phyloP scores from a whole-genome alignment of 805 yeast species.

The Candida krabiensis region DNA sequence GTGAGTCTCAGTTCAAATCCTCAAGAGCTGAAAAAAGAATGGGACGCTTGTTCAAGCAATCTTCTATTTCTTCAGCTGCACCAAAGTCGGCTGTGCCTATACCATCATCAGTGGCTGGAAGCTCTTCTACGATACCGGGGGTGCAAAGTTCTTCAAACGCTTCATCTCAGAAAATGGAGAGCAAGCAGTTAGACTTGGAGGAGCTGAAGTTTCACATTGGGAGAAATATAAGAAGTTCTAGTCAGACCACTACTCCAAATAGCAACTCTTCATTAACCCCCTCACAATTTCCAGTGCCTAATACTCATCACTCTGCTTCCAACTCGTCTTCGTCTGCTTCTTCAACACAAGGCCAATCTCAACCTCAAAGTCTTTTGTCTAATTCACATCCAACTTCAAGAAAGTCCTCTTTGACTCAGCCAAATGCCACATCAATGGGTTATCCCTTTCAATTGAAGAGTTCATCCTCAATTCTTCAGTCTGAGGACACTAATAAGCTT shows the following conservation, averaged over 20 bases:
- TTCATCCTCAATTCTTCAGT: not conserved
- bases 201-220: conserved; percentile 22
- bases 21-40: conserved; percentile 35
- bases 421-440: not conserved
- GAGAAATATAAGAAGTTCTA: conserved; percentile 16
- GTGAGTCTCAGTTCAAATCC: conserved; percentile 31
- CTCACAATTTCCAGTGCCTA: conserved; percentile 1
- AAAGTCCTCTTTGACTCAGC: conserved; percentile 19
- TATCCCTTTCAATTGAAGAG: conserved; percentile 7
- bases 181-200: conserved; percentile 20
- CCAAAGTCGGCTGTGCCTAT: conserved; percentile 6
- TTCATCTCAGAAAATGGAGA: conserved; percentile 9
- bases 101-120: not conserved
- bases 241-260: conserved; percentile 12
- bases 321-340: conserved; percentile 10
- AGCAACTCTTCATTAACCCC: conserved; percentile 5
- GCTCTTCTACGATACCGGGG: conserved; percentile 8
- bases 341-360: conserved; percentile 4
- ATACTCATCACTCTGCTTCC: conserved; percentile 6
- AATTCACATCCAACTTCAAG: conserved; percentile 10
- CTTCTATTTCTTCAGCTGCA: conserved; percentile 11
- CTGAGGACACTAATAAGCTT: conserved; percentile 11
- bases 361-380: conserved; percentile 3
- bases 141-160: conserved; percentile 4
- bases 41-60: conserved; percentile 34